These are phyloP conservation scores for Lichenothelia convexa DNA, from an alignment of 495 filamentous ascomycete species.

Conservation along the genomic window DNA sequence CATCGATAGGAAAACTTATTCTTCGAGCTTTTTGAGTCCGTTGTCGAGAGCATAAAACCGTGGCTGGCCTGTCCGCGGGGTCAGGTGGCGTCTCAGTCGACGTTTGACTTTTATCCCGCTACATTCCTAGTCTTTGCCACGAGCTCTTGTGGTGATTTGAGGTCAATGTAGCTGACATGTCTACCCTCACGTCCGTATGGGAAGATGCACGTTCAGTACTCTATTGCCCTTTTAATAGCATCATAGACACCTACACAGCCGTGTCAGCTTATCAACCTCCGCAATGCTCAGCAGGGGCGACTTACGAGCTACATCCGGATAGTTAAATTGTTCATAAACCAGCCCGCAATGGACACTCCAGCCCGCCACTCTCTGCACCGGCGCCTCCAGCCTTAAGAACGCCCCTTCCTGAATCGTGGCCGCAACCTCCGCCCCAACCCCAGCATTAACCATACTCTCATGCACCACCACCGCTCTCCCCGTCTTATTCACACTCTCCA, in stretches of 20 bases:
- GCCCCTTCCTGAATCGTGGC: conserved; percentile 80
- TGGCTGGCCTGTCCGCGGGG: too few species aligned
- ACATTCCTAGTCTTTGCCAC: too few species aligned
- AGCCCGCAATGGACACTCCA: conserved; percentile 80
- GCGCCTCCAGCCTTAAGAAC: conserved; percentile 80
- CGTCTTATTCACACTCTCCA: conserved; percentile 77
- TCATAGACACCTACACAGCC: conserved; percentile 39
- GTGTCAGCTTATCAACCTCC: neutral
- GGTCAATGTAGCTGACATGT: too few species aligned
- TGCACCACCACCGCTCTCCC: conserved; percentile 84
- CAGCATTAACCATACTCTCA: conserved; percentile 89
- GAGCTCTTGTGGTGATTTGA: too few species aligned
- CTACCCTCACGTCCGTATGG: too few species aligned
- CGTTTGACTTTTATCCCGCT: too few species aligned
- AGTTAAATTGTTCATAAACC: conserved; percentile 62
- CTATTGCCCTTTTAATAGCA: conserved; percentile 38
- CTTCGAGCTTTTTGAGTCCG: too few species aligned
- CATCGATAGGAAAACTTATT: too few species aligned
- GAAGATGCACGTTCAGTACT: conserved; percentile 41
- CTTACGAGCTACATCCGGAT: conserved; percentile 84
- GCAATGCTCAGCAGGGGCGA: conserved; percentile 11
- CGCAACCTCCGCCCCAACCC: conserved; percentile 83
- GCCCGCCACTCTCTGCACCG: conserved; percentile 75
- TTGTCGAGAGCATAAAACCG: too few species aligned
- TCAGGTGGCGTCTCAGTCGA: too few species aligned